Evolutionary conservation across 2,329 filamentous ascomycete genomes (phyloP).

Genomic region (Penicillium thymicola): DNA sequence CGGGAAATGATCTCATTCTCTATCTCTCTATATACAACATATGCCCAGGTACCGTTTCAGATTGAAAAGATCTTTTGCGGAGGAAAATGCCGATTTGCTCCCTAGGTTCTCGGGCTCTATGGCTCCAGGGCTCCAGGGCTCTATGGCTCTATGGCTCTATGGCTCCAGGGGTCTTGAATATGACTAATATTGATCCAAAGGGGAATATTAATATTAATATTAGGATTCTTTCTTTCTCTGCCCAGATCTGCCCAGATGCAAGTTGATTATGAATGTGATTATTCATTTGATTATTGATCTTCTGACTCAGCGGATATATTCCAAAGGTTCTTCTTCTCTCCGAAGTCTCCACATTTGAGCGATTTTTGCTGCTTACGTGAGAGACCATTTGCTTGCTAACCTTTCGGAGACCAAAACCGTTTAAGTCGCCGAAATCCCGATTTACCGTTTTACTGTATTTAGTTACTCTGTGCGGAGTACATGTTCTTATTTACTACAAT

Average conservation of each 20-base stretch:
- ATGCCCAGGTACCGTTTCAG: slow-evolving; percentile 2
- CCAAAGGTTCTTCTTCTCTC: not conserved
- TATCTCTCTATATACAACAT: not conserved
- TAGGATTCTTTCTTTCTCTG: too few species aligned
- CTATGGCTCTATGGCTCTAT: not conserved
- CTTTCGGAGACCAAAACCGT: too few species aligned
- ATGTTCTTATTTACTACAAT: too few species aligned
- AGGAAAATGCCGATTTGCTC: slow-evolving; percentile 7
- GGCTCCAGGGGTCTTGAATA: not conserved
- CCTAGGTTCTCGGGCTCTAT: too few species aligned
- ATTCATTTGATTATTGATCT: not conserved
- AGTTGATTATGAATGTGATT: too few species aligned
- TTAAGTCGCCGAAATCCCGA: slow-evolving; percentile 22
- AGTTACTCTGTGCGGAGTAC: too few species aligned
- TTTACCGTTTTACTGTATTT: not conserved
- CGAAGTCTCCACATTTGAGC: slow-evolving; percentile 6
- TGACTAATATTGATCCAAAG: slow-evolving; percentile 2
- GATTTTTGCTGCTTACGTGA: slow-evolving; percentile 13
- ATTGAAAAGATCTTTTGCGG: slow-evolving; percentile 1
- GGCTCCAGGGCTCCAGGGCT: not conserved
- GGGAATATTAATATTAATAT: not conserved
- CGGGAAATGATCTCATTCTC: slow-evolving; percentile 2
- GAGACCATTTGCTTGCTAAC: not conserved
- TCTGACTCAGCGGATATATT: slow-evolving; percentile 14
- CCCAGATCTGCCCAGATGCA: too few species aligned